Percentiles rank a stretch among this genome's conserved stretches.
Conservation (phyloP, 1,284 basidiomycete genomes). For the Cutaneotrichosporon sp. region DNA sequence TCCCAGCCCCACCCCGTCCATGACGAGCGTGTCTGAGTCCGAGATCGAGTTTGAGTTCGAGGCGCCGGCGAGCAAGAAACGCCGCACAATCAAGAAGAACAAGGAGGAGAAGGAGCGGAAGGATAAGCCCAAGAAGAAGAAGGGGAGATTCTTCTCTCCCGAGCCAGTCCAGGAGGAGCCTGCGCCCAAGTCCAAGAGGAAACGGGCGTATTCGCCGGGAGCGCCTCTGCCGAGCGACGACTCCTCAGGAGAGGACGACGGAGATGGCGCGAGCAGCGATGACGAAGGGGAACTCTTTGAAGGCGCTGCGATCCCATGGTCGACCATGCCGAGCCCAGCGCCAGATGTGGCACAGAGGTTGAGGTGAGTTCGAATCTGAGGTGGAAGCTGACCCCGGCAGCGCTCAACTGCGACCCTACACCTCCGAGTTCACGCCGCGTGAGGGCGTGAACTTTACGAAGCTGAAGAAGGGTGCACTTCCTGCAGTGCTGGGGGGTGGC, state of each 20-base stretch:
- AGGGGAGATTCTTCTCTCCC: conserved; percentile 10
- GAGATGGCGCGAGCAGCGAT: conserved; percentile 11
- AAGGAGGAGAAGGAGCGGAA: conserved; percentile 15
- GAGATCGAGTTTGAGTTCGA: conserved; percentile 9
- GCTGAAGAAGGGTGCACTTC: conserved; percentile 21
- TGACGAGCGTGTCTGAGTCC: conserved; percentile 10
- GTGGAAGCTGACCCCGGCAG: conserved; percentile 10
- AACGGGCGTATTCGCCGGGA: conserved; percentile 38
- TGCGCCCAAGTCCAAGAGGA: conserved; percentile 7
- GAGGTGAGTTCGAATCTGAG: conserved; percentile 4
- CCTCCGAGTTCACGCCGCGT: conserved; percentile 29
- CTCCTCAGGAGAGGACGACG: conserved; percentile 5
- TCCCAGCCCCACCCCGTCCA: conserved; percentile 9
- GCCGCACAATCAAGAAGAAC: conserved; percentile 11
- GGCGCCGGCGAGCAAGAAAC: conserved; percentile 17
- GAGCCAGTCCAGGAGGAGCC: conserved; percentile 6
- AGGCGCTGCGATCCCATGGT: conserved; percentile 33
- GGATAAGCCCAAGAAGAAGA: background rate
- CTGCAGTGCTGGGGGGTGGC: conserved; percentile 19
- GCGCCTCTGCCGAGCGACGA: conserved; percentile 27
- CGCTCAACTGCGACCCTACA: conserved; percentile 11
- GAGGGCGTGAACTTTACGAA: conserved; percentile 33
- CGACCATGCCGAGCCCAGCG: conserved; percentile 21
- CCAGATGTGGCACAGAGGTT: conserved; percentile 4
- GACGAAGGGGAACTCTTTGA: conserved; percentile 21